phyloP scores from a whole-genome alignment of 2,329 filamentous ascomycete species.

The Truncatella angustata region DNA sequence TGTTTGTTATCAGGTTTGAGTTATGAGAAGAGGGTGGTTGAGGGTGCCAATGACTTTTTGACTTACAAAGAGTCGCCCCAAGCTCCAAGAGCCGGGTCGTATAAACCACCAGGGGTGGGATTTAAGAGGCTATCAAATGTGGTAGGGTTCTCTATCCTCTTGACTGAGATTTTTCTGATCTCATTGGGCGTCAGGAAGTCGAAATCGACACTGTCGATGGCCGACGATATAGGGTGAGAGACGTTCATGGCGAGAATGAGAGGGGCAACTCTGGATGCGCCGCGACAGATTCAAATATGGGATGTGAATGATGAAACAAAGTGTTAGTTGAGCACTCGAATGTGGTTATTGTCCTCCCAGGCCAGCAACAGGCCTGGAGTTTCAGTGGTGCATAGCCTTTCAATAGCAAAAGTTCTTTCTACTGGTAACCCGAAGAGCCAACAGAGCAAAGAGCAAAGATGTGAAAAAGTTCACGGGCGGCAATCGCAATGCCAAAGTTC shows the following conservation, averaged over 20 bases:
- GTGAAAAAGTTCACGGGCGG: conserved; percentile 2
- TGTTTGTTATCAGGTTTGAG: too few relatives aligned
- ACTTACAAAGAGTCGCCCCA: conserved; percentile 81
- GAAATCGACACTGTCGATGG: conserved; percentile 86
- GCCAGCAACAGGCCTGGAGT: conserved; percentile 9
- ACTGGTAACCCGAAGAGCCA: too few relatives aligned
- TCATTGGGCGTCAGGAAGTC: conserved; percentile 78
- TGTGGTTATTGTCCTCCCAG: too few relatives aligned
- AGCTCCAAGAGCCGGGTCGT: conserved; percentile 87
- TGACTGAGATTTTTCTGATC: conserved; percentile 86
- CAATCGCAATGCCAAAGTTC: too few relatives aligned
- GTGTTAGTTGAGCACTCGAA: neutral
- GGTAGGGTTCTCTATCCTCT: conserved; percentile 86
- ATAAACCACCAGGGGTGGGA: conserved; percentile 85
- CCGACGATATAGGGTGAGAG: conserved; percentile 78
- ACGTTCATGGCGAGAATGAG: conserved; percentile 57
- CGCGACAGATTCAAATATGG: too few relatives aligned
- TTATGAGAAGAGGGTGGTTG: too few relatives aligned
- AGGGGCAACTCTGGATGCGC: conserved; percentile 1
- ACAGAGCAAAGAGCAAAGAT: too few relatives aligned
- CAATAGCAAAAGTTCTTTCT: neutral
- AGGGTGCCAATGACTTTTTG: too few relatives aligned
- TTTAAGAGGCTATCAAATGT: conserved; percentile 94
- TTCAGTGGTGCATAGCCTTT: conserved; percentile 9
- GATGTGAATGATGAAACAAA: too few relatives aligned